These are phyloP conservation scores for Isoetes taiwanensis DNA, from an alignment of 75 land plant genomes.

Conservation along the genomic window DNA sequence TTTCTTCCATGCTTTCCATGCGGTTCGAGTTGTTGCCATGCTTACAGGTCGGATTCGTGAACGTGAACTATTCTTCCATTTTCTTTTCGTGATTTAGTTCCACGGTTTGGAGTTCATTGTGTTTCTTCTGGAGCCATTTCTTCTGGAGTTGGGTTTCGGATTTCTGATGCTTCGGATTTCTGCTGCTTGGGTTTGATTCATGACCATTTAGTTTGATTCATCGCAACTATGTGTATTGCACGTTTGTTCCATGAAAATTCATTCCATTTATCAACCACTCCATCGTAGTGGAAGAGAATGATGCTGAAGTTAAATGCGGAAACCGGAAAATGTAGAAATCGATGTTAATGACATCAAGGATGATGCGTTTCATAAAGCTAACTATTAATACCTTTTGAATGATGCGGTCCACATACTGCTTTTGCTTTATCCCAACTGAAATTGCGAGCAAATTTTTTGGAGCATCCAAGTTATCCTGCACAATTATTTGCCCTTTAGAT, in stretches of 20 bases:
- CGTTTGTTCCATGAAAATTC: constrained; percentile 43
- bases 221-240: constrained; percentile 54
- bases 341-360: neutral
- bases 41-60: too few relatives aligned
- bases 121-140: too few relatives aligned
- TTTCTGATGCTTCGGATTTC: too few relatives aligned
- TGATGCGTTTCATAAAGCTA: neutral
- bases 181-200: too few relatives aligned
- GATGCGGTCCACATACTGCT: constrained; percentile 52
- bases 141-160: too few relatives aligned
- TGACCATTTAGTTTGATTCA: constrained; percentile 88
- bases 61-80: too few relatives aligned
- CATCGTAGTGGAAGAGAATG: constrained; percentile 94
- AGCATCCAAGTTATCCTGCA: too few relatives aligned
- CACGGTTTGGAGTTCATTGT: too few relatives aligned
- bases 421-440: constrained; percentile 85
- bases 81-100: too few relatives aligned
- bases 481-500: too few relatives aligned
- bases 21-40: too few relatives aligned
- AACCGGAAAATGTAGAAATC: constrained; percentile 33
- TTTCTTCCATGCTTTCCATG: too few relatives aligned
- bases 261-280: constrained; percentile 56
- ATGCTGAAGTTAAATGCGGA: constrained; percentile 41
- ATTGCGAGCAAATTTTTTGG: constrained; percentile 51
- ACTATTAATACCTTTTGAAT: constrained; percentile 47